Base-by-base conservation (phyloP, 768 basidiomycete species). In the Suillus placidus region DNA sequence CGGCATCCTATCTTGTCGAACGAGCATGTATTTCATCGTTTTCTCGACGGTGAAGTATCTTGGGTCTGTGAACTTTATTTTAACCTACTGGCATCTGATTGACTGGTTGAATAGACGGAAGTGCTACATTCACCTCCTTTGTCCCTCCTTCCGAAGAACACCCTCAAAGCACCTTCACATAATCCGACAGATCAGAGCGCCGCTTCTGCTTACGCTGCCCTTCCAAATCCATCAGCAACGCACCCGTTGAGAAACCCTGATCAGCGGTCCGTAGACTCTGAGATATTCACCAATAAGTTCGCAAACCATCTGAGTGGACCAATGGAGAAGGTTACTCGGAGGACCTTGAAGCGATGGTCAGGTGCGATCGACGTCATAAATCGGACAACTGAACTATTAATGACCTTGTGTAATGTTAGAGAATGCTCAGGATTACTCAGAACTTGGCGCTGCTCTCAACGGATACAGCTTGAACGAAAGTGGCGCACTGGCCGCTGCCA, bases 301-400 rank as follows among this genome's bases (percentile, higher is more conserved):
- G 91, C 95, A 55, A 88, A 88, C 64, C 97, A 99, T 80, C 81
- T 99, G 63, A 84, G 86, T 63, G 94, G 95, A 2, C 92, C 89
- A 2, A 92, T 99, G 93, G 97, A 99, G 78, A 98, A 95, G 77
- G 94, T 99, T 30, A 96, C 97, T 20, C 86, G 97, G 61, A 83
- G 97, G 68, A 86, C 90, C 20, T 86, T 95, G 74, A 99, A 97
- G 81, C 85, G 97, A 61, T 99, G 97, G 97, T 88, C 92, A 76
- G 95, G 95, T 92, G 74, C 62, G 86, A 77, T 35, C 56, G 32
- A 60, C 52, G 65, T 45, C 7, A 32, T 49, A 32, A 14, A 42
- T 66, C 64, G 60, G 60, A 49, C 34, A 49, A 64, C 47, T 66
- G 30, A 66, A 61, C 16, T 64, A 57, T 42, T 63, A 57, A 32